A percentile compares a stretch with the other conserved stretches of the same genome.
phyloP scores from a whole-genome alignment of 2,329 filamentous ascomycete genomes.

The Scedosporium aurantiacum region DNA sequence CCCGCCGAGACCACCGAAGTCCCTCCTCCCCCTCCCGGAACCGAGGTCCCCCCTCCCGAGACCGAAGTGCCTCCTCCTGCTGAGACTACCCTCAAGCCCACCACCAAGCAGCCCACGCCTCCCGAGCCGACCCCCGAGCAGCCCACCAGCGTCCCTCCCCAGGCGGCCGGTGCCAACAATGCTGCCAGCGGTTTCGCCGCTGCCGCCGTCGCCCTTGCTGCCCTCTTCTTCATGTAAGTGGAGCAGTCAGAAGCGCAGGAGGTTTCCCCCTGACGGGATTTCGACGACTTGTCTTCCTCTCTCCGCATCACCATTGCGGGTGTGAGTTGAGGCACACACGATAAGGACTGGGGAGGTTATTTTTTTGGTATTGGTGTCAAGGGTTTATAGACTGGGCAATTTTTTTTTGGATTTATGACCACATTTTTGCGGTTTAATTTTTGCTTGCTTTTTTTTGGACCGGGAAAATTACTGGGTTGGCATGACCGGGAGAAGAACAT shows the following conservation, averaged over 20 bases:
- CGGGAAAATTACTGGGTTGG: not conserved
- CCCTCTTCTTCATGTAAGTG: constrained; percentile 5
- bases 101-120: constrained; percentile 2
- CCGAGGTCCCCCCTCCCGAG: not conserved
- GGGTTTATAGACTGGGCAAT: not conserved
- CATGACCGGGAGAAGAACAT: not conserved
- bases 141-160: constrained; percentile 17
- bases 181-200: constrained; percentile 25
- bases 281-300: not conserved
- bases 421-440: not conserved
- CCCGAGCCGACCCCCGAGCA: constrained; percentile 5
- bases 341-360: too few species aligned
- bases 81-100: not conserved
- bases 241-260: not conserved
- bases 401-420: not conserved
- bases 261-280: not conserved
- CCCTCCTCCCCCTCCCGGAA: not conserved
- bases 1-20: not conserved
- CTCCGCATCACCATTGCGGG: not conserved
- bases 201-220: constrained; percentile 24
- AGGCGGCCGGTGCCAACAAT: constrained; percentile 24
- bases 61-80: constrained; percentile 4
- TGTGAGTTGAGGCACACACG: too few species aligned
- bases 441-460: not conserved
- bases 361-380: not conserved